phyloP scores from a whole-genome alignment of 2,329 filamentous ascomycete species.

The Alternaria arborescens region DNA sequence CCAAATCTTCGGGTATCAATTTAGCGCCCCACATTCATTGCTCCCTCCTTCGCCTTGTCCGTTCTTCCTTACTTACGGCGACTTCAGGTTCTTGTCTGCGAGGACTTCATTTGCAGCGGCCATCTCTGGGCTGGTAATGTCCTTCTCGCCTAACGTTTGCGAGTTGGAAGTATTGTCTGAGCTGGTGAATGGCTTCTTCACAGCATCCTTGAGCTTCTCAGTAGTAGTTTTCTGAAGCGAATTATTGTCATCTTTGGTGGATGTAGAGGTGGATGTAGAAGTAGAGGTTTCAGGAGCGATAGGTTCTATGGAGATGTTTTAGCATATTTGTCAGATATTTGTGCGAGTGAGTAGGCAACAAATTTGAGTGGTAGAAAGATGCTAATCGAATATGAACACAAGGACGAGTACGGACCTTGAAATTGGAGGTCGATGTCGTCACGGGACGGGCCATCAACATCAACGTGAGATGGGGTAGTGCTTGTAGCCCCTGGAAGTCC shows the following conservation, averaged over 20 bases:
- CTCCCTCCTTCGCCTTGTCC: background rate
- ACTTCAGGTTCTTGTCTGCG: slow-evolving; percentile 9
- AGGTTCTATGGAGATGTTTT: slow-evolving; percentile 9
- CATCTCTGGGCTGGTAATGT: slow-evolving; percentile 12
- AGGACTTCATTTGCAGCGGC: slow-evolving; percentile 19
- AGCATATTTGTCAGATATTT: background rate
- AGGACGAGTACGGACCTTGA: slow-evolving; percentile 7
- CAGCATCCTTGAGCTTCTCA: slow-evolving; percentile 16
- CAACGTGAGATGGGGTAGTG: background rate
- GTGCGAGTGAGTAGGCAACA: background rate
- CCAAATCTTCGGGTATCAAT: background rate
- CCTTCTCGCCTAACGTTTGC: slow-evolving; percentile 3
- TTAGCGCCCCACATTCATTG: background rate
- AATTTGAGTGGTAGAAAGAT: background rate
- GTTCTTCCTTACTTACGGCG: background rate
- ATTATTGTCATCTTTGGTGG: background rate
- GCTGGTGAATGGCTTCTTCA: slow-evolving; percentile 19
- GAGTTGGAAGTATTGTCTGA: background rate
- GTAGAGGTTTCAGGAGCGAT: background rate
- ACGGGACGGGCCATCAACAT: background rate
- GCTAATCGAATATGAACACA: background rate
- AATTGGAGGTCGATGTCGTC: slow-evolving; percentile 12
- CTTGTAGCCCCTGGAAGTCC: slow-evolving; percentile 6
- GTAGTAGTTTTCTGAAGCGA: slow-evolving; percentile 3
- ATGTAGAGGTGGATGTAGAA: background rate